phyloP scores from a whole-genome alignment of 352 stramenopile genomes.

The Pythium insidiosum region DNA sequence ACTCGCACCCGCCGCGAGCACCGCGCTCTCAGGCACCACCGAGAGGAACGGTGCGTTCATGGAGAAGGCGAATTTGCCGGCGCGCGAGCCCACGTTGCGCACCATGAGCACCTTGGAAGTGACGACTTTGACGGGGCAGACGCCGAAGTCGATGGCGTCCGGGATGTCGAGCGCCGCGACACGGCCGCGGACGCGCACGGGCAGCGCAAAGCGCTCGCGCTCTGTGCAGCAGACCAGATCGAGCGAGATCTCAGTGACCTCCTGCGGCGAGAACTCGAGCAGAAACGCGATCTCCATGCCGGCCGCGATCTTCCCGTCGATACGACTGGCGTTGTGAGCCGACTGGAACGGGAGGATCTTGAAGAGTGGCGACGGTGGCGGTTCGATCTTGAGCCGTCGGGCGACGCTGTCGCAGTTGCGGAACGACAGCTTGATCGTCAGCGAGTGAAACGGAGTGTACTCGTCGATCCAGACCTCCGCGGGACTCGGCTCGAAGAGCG shows the following conservation, averaged over 20 bases:
- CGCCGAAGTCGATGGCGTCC: constrained; percentile 83
- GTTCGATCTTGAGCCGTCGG: constrained; percentile 85
- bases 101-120: constrained; percentile 80
- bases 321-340: constrained; percentile 12
- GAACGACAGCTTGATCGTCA: constrained; percentile 83
- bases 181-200: constrained; percentile 77
- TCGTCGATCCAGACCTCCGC: constrained; percentile 87
- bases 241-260: constrained; percentile 80
- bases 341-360: constrained; percentile 31
- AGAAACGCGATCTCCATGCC: constrained; percentile 92
- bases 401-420: constrained; percentile 90
- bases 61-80: constrained; percentile 69
- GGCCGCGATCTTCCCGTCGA: constrained; percentile 82
- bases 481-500: constrained; percentile 83
- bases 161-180: constrained; percentile 86
- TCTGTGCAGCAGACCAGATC: constrained; percentile 93
- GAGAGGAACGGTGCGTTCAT: constrained; percentile 41
- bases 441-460: constrained; percentile 85
- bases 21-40: constrained; percentile 50
- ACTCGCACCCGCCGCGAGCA: constrained; percentile 50
- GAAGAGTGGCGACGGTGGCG: constrained; percentile 85
- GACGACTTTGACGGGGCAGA: constrained; percentile 81
- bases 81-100: constrained; percentile 82
- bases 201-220: constrained; percentile 91
- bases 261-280: constrained; percentile 88